These are phyloP conservation scores for Ploettnerulaceae sp. DNA, from an alignment of 2,329 filamentous ascomycete genomes.

Conservation along the genomic window DNA sequence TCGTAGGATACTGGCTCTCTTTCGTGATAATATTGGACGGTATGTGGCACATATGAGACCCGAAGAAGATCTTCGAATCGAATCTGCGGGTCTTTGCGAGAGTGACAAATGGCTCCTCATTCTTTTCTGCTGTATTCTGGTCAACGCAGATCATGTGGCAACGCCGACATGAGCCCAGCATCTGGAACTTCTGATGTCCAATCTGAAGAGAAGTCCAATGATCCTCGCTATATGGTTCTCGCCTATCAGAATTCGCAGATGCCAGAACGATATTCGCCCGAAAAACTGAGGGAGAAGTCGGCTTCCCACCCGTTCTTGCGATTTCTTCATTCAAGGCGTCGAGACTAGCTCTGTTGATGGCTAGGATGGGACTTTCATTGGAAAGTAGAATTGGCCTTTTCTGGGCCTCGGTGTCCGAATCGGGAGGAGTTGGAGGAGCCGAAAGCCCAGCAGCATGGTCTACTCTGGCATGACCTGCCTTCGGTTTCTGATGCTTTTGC, in stretches of 20 bases:
- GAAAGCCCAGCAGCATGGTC: slow-evolving; percentile 49
- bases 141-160: slow-evolving; percentile 98
- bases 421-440: slow-evolving; percentile 49
- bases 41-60: slow-evolving; percentile 65
- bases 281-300: slow-evolving; percentile 70
- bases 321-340: slow-evolving; percentile 73
- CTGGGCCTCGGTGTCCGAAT: slow-evolving; percentile 49
- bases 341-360: slow-evolving; percentile 76
- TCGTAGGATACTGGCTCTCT: slow-evolving; percentile 38
- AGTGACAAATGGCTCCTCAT: slow-evolving; percentile 83
- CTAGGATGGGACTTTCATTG: slow-evolving; percentile 90
- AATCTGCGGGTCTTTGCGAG: slow-evolving; percentile 81
- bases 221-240: slow-evolving; percentile 72
- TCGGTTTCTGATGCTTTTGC: slow-evolving; percentile 47
- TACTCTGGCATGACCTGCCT: slow-evolving; percentile 9
- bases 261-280: slow-evolving; percentile 81
- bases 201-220: slow-evolving; percentile 66
- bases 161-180: slow-evolving; percentile 78
- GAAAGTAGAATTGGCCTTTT: slow-evolving; percentile 66
- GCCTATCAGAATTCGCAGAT: slow-evolving; percentile 33
- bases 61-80: slow-evolving; percentile 84
- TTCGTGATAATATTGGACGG: slow-evolving; percentile 21
- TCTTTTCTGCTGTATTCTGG: slow-evolving; percentile 71
- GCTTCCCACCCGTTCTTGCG: slow-evolving; percentile 52
- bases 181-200: slow-evolving; percentile 57